Evolutionary conservation across 1,284 basidiomycete genomes (phyloP).

Genomic region (Hymenochaete sp.): DNA sequence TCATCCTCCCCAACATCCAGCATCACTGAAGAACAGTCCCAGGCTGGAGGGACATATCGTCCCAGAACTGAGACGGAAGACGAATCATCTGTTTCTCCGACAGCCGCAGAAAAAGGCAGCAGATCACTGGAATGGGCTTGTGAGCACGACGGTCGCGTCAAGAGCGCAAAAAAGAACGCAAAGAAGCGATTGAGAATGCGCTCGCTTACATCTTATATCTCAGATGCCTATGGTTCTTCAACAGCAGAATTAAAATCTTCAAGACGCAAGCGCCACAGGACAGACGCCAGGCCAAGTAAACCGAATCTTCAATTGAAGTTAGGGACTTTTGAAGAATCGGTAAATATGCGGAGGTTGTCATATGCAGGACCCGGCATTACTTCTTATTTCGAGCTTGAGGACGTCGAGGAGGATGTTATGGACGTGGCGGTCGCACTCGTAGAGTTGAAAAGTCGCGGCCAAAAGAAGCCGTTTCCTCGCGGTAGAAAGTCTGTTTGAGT

Average conservation of each 20-base stretch:
- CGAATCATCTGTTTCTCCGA: neutral
- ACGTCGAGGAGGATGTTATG: slow-evolving; percentile 8
- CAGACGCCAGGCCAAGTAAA: slow-evolving; percentile 6
- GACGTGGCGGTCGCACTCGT: slow-evolving; percentile 13
- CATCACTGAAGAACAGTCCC: too few species aligned
- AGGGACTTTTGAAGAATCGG: too few species aligned
- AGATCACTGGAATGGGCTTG: slow-evolving; percentile 41
- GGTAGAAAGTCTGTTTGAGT: slow-evolving; percentile 1
- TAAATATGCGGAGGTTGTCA: too few species aligned
- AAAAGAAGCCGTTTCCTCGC: neutral
- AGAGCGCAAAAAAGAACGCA: slow-evolving; percentile 20
- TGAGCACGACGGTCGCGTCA: slow-evolving; percentile 26
- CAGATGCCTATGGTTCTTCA: neutral
- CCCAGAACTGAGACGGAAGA: neutral
- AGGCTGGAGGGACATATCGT: too few species aligned
- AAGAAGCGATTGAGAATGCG: too few species aligned
- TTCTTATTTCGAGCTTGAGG: neutral
- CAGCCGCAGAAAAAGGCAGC: neutral
- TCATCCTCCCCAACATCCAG: slow-evolving; percentile 21
- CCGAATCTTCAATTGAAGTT: slow-evolving; percentile 10
- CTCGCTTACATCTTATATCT: too few species aligned
- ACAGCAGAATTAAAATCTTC: neutral
- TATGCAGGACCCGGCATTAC: too few species aligned
- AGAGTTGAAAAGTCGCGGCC: slow-evolving; percentile 7
- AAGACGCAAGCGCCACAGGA: slow-evolving; percentile 7